These are phyloP conservation scores for Capsicum baccatum DNA, from an alignment of 257 asterid genomes.

Conservation along the genomic window DNA sequence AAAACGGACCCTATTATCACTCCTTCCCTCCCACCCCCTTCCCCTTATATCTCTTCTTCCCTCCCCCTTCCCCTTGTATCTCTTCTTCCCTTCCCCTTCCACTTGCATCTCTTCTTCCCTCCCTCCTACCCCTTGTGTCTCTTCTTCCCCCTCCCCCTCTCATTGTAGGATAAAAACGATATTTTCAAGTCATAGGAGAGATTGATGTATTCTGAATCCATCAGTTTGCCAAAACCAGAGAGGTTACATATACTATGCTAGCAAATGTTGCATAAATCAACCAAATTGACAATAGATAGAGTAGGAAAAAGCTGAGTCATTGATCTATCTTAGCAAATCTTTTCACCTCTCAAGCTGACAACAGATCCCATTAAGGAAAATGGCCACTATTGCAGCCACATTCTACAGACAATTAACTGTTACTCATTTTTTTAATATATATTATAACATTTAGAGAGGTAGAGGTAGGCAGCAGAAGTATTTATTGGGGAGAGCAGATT, in stretches of 20 bases:
- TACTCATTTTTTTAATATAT: not conserved
- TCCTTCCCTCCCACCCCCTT: not conserved
- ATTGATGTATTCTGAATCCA: constrained; percentile 13
- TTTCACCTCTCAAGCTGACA: constrained; percentile 21
- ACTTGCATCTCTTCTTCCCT: not conserved
- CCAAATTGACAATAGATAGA: not conserved
- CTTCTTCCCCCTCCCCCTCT: not conserved
- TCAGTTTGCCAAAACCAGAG: constrained; percentile 6
- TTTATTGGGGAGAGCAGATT: too few species aligned
- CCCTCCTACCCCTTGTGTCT: not conserved
- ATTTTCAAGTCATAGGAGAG: not conserved
- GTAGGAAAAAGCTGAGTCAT: not conserved
- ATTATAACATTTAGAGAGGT: not conserved
- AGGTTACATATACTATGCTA: not conserved
- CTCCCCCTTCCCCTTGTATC: not conserved
- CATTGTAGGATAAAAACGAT: not conserved
- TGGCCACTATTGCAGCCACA: not conserved
- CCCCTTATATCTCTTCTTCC: not conserved
- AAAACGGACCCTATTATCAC: not conserved
- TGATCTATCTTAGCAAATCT: not conserved
- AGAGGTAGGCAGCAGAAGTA: too few species aligned
- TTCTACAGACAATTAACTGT: not conserved
- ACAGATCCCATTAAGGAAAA: constrained; percentile 14
- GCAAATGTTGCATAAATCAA: not conserved
- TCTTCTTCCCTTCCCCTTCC: not conserved